Evolutionary conservation across 75 land plant genomes (phyloP).

Genomic region (Gnetum montanum): DNA sequence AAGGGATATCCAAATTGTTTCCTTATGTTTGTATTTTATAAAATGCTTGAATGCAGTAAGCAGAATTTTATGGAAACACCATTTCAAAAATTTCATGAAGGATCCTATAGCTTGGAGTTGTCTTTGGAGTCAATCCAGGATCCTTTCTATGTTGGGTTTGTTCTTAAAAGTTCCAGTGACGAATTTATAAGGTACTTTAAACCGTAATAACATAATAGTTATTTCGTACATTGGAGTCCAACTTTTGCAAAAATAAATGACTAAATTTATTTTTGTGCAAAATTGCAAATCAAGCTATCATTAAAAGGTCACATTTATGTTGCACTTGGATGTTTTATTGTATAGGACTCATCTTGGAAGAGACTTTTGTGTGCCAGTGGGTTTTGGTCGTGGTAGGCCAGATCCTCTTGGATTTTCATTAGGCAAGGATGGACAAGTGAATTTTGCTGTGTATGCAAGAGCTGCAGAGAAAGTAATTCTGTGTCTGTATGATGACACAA

Average conservation of each 20-base stretch:
- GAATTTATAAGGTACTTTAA: too few species aligned
- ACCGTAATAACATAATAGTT: too few species aligned
- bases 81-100: conserved; percentile 22
- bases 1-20: too few species aligned
- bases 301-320: too few species aligned
- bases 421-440: conserved; percentile 28
- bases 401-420: conserved; percentile 56
- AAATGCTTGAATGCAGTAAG: conserved; percentile 8
- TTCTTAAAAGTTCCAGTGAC: conserved; percentile 28
- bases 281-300: too few species aligned
- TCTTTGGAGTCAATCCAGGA: conserved; percentile 38
- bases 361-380: conserved; percentile 68
- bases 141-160: conserved; percentile 67
- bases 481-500: conserved; percentile 51
- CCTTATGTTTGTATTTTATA: neutral
- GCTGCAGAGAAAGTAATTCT: conserved; percentile 64
- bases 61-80: conserved; percentile 45
- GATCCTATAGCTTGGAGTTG: conserved; percentile 27
- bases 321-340: too few species aligned
- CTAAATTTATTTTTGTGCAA: too few species aligned
- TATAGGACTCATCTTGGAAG: conserved; percentile 39
- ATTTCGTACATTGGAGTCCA: too few species aligned
- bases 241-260: too few species aligned
- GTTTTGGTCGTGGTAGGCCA: conserved; percentile 51
- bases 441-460: conserved; percentile 74